phyloP scores from a whole-genome alignment of 129 eudicot genomes.

The Pulicaria dysenterica region DNA sequence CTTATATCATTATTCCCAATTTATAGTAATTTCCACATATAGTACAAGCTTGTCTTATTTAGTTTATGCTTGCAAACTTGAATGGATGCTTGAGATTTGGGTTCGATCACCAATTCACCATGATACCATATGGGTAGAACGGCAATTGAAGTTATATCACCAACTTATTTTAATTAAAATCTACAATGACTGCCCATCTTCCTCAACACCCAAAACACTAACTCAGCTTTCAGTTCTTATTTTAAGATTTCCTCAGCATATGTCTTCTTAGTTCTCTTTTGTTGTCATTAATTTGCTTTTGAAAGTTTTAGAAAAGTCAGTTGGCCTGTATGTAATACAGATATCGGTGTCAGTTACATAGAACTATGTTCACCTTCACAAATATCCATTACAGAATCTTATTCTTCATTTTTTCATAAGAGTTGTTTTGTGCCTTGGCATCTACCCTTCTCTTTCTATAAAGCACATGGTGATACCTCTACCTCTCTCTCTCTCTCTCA shows the following conservation, averaged over 20 bases:
- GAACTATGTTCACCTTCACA: slow-evolving; percentile 12
- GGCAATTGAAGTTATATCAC: not conserved
- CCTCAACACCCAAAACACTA: not conserved
- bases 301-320: not conserved
- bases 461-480: not conserved
- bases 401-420: not conserved
- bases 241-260: not conserved
- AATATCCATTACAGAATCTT: slow-evolving; percentile 3
- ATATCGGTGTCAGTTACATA: slow-evolving; percentile 4
- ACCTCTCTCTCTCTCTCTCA: not conserved
- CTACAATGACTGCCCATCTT: slow-evolving; percentile 1
- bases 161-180: not conserved
- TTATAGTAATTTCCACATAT: slow-evolving; percentile 1
- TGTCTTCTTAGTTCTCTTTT: not conserved
- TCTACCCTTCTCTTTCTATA: not conserved
- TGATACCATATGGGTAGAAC: not conserved
- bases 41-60: not conserved
- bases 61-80: not conserved
- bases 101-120: slow-evolving; percentile 15
- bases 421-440: slow-evolving; percentile 5
- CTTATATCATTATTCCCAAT: slow-evolving; percentile 1
- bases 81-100: slow-evolving; percentile 19
- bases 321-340: not conserved
- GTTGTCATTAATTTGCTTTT: not conserved
- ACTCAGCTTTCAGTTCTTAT: no score